Evolutionary conservation across 1,284 basidiomycete genomes (phyloP), one percentile per base, ranked within the genome.

Genomic region (Caloboletus firmus): DNA sequence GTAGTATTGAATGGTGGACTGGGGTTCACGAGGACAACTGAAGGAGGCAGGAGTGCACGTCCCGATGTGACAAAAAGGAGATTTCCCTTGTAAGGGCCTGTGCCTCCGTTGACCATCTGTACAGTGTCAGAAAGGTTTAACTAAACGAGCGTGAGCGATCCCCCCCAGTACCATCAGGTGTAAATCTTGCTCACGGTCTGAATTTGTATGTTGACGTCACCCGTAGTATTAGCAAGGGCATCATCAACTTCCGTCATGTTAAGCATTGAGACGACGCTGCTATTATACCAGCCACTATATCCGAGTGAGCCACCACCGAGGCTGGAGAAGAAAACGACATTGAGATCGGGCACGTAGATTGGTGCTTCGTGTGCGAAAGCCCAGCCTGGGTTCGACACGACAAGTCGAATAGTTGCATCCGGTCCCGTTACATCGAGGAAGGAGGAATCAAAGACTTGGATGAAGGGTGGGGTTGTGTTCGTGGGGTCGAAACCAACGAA

Each of bases 351-450:
- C 11, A 79, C 70, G 69, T 83, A 89, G 3, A 88, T 77, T 0
- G 83, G 84, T 3, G 87, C 88, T 69, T 91, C 88, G 62, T 91
- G 89, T 20, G 87, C 88, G 58, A 89, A 81, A 0, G 85, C 81
- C 62, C 80, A 87, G 15, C 78, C 78, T 1, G 76, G 71, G 57
- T 83, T 80, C 2, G 77, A 77, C 0, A 82, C 80, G 24, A 91
- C 77, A 54, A 79, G 69, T 5, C 78, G 77, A 48, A 91, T 77
- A 0, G 79, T 79, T 5, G 89, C 80, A 35, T 73, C 71, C 5
- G 69, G 60, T 0, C 89, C 88, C 4, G 90, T 79, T 57, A 90
- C 74, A 2, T 68, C 51, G 52, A 85, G 71, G 69, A 91, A 91
- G 5, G 70, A 73, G 9, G 71, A 59, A 63, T 89, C 78, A 64